A percentile compares a stretch with the other conserved stretches of the same genome.
phyloP scores from a whole-genome alignment of 768 basidiomycete genomes.

The Cyclocybe aegerita region DNA sequence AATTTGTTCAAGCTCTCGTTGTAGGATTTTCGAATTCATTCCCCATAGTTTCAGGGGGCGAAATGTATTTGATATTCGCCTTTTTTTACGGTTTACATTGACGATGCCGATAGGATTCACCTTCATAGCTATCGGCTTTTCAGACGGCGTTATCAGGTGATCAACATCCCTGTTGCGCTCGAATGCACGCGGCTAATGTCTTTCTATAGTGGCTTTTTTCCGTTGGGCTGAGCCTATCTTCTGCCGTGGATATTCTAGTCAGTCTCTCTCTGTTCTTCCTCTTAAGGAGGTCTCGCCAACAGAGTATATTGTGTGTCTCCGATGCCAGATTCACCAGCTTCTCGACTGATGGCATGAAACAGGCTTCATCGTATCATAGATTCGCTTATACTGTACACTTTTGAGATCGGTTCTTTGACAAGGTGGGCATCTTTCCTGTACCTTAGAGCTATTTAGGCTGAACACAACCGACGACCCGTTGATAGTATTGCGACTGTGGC shows the following conservation, averaged over 20 bases:
- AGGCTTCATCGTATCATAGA: conserved; percentile 41
- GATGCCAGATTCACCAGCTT: not conserved
- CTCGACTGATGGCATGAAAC: conserved; percentile 12
- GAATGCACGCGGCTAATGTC: conserved; percentile 2
- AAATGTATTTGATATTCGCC: conserved; percentile 9
- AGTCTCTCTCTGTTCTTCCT: conserved; percentile 42
- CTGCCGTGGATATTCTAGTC: conserved; percentile 45
- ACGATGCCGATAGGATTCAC: conserved; percentile 21
- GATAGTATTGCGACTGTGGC: conserved; percentile 39
- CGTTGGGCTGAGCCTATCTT: conserved; percentile 49
- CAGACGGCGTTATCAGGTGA: conserved; percentile 14
- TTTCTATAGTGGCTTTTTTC: conserved; percentile 49
- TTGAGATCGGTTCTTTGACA: conserved; percentile 50
- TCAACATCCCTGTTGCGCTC: no score
- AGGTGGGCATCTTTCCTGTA: conserved; percentile 30
- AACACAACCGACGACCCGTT: no score
- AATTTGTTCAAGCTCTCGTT: not conserved
- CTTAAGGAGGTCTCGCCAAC: conserved; percentile 33
- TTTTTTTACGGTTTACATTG: not conserved
- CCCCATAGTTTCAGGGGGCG: conserved; percentile 18
- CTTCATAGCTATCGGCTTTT: conserved; percentile 13
- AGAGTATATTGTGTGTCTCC: conserved; percentile 32
- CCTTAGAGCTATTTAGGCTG: conserved; percentile 7
- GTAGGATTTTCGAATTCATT: not conserved
- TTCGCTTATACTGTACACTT: conserved; percentile 44